phyloP scores from a whole-genome alignment of 345 rosid genomes.

The Luvunga scandens region DNA sequence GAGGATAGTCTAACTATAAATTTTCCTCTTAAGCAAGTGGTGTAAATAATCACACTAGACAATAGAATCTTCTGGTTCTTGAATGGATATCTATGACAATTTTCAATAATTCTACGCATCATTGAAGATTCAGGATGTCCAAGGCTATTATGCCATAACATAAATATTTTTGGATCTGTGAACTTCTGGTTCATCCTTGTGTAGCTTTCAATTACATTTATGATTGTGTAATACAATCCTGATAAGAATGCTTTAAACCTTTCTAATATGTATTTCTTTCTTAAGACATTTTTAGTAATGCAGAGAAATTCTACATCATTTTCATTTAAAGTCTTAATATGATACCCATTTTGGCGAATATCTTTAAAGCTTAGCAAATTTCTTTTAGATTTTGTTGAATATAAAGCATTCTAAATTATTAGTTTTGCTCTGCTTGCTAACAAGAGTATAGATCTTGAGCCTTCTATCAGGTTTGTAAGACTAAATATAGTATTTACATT shows the following conservation, averaged over 20 bases:
- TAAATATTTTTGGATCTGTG: background rate
- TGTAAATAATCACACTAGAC: background rate
- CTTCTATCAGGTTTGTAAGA: too few relatives aligned
- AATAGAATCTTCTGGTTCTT: background rate
- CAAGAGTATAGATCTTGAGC: too few relatives aligned
- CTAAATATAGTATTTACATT: rapidly evolving
- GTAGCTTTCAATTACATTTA: background rate
- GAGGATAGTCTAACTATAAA: background rate
- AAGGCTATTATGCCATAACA: background rate
- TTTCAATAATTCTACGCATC: slow-evolving; percentile 1
- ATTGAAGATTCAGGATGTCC: background rate
- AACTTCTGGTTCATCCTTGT: background rate
- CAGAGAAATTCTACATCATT: too few relatives aligned
- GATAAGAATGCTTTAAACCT: too few relatives aligned
- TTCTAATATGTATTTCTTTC: too few relatives aligned
- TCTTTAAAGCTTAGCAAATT: too few relatives aligned
- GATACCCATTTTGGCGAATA: rapidly evolving
- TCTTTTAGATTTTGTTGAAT: too few relatives aligned
- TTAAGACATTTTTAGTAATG: too few relatives aligned
- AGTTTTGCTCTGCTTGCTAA: too few relatives aligned
- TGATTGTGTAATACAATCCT: too few relatives aligned
- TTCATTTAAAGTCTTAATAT: too few relatives aligned
- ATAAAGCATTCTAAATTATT: too few relatives aligned
- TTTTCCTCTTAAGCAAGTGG: slow-evolving; percentile 1
- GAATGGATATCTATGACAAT: background rate